phyloP scores from a whole-genome alignment of 345 rosid genomes.

The Corchorus olitorius region DNA sequence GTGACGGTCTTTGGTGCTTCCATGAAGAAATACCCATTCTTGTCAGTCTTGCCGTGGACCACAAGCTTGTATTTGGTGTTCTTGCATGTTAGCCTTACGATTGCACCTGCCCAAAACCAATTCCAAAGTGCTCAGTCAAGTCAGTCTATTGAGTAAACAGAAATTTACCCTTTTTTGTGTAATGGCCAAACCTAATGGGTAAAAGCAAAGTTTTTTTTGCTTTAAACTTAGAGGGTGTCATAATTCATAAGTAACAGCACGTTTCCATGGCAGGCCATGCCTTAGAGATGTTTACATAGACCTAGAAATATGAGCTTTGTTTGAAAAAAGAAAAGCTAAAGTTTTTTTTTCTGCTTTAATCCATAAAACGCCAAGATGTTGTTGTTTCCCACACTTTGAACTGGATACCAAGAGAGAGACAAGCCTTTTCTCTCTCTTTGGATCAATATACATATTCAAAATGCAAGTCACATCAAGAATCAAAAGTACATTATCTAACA shows the following conservation, averaged over 20 bases:
- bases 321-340: not conserved
- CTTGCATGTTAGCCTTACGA: slow-evolving; percentile 71
- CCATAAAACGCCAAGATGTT: not conserved
- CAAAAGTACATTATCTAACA: too few relatives aligned
- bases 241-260: not conserved
- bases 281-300: not conserved
- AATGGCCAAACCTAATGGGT: not conserved
- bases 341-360: not conserved
- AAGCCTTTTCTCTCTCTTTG: not conserved
- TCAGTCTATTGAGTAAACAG: not conserved
- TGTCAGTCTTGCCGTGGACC: slow-evolving; percentile 52
- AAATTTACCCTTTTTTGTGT: too few relatives aligned
- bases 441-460: not conserved
- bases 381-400: not conserved
- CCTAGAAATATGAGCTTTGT: not conserved
- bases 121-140: not conserved
- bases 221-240: not conserved
- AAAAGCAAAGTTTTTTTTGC: not conserved
- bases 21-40: slow-evolving; percentile 75
- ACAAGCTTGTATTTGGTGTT: slow-evolving; percentile 43
- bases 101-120: slow-evolving; percentile 50
- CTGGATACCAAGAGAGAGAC: not conserved
- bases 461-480: not conserved
- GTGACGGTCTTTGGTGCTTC: slow-evolving; percentile 72
- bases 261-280: not conserved